These are phyloP conservation scores for Cystobasidium tubakii DNA, from an alignment of 768 basidiomycete species.

Conservation along the genomic window DNA sequence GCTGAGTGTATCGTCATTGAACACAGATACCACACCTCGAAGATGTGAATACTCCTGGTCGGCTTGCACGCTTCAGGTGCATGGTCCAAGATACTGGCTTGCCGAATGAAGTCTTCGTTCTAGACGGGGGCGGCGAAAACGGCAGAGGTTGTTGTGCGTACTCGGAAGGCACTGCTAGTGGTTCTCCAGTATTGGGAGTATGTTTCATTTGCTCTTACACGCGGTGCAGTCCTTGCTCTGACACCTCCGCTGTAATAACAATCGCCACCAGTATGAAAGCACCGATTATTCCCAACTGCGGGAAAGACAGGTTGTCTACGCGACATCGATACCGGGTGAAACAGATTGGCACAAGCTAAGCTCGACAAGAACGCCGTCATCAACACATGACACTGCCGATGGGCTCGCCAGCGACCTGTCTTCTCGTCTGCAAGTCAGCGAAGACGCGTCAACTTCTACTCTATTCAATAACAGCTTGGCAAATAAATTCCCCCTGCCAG, in stretches of 20 bases:
- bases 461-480: not conserved
- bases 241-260: too few species aligned
- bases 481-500: conserved; percentile 40
- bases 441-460: not conserved
- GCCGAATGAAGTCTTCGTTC: conserved; percentile 45
- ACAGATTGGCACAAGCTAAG: conserved; percentile 39
- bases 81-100: conserved; percentile 48
- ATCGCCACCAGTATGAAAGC: conserved; percentile 22
- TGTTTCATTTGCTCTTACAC: not conserved
- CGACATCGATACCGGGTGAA: conserved; percentile 46
- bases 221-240: too few species aligned
- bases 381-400: not conserved
- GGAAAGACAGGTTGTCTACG: conserved; percentile 44
- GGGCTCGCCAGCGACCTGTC: not conserved
- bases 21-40: conserved; percentile 26
- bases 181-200: not conserved
- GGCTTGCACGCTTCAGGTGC: conserved; percentile 45
- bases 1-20: too few species aligned
- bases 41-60: not conserved
- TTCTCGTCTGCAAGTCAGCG: conserved; percentile 8
- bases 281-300: conserved; percentile 46
- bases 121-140: conserved; percentile 15
- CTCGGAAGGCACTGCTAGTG: conserved; percentile 21
- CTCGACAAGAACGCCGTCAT: not conserved
- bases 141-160: conserved; percentile 6